Percentiles rank a stretch among this genome's conserved stretches.
Evolutionary conservation across 306 rosid genomes (phyloP).

Genomic region (Bauhinia variegata): DNA sequence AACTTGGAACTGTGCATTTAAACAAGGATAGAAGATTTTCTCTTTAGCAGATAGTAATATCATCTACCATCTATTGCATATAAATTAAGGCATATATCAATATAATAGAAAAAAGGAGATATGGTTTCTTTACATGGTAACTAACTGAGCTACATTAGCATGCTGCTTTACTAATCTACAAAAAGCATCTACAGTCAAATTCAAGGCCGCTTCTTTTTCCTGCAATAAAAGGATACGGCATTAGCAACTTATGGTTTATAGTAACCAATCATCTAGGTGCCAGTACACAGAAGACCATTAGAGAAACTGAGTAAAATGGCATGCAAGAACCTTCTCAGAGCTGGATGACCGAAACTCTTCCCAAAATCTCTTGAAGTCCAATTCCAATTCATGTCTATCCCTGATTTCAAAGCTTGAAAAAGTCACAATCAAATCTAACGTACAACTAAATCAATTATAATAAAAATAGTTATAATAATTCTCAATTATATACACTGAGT

Average conservation of each 20-base stretch:
- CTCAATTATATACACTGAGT: constrained; percentile 20
- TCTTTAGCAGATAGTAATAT: background rate
- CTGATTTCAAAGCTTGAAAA: constrained; percentile 56
- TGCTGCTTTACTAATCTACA: constrained; percentile 98
- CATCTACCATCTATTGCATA: constrained; percentile 20
- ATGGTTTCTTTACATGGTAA: constrained; percentile 72
- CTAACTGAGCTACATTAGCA: constrained; percentile 85
- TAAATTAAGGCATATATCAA: constrained; percentile 35
- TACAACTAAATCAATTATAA: constrained; percentile 21
- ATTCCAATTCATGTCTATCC: constrained; percentile 95
- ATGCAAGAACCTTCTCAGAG: constrained; percentile 90
- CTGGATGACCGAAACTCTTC: constrained; percentile 97
- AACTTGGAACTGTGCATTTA: constrained; percentile 25
- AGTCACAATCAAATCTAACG: constrained; percentile 37
- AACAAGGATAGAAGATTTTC: constrained; percentile 19
- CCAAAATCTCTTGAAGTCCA: constrained; percentile 99
- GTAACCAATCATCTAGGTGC: constrained; percentile 17
- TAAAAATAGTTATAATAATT: constrained; percentile 14
- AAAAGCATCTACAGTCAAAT: constrained; percentile 84
- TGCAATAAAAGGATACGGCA: constrained; percentile 53
- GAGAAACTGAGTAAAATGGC: constrained; percentile 29
- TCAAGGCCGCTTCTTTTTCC: constrained; percentile 99
- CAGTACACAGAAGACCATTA: constrained; percentile 15
- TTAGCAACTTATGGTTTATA: constrained; percentile 28
- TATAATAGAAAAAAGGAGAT: constrained; percentile 38